phyloP scores from a whole-genome alignment of 2,329 filamentous ascomycete genomes.

The Cladosporium oxysporum region DNA sequence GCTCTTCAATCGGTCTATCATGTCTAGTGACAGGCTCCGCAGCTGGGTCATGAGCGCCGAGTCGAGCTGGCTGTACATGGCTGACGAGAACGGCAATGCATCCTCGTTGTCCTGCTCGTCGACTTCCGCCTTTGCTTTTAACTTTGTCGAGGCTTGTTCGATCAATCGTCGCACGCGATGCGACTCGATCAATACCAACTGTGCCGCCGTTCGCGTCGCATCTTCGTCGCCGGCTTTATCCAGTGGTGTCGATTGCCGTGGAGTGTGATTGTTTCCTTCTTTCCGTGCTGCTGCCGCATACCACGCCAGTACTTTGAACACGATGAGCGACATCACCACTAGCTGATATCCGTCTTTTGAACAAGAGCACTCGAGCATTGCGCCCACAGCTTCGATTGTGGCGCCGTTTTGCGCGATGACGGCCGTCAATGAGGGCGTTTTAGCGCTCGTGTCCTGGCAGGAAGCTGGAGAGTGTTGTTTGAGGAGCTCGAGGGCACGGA shows the following conservation, averaged over 20 bases:
- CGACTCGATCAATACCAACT: slow-evolving; percentile 40
- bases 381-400: slow-evolving; percentile 34
- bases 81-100: not conserved
- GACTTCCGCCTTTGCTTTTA: not conserved
- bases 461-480: slow-evolving; percentile 28
- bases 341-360: slow-evolving; percentile 38
- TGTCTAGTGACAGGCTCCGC: not conserved
- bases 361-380: slow-evolving; percentile 40
- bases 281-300: slow-evolving; percentile 34
- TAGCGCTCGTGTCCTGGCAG: not conserved
- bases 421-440: slow-evolving; percentile 22
- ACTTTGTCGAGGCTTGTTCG: slow-evolving; percentile 24
- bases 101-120: not conserved
- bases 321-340: slow-evolving; percentile 36
- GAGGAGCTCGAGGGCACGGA: slow-evolving; percentile 30
- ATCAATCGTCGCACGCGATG: slow-evolving; percentile 39
- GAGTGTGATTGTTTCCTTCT: slow-evolving; percentile 15
- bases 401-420: slow-evolving; percentile 36
- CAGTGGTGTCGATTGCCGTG: not conserved
- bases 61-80: slow-evolving; percentile 9
- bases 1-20: slow-evolving; percentile 12
- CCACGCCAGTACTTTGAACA: slow-evolving; percentile 40
- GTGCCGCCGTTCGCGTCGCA: slow-evolving; percentile 32
- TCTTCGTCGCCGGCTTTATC: slow-evolving; percentile 28
- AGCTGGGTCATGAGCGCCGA: not conserved